Base-by-base conservation (phyloP, 495 filamentous ascomycete species). In the Jackrogersella minutella region DNA sequence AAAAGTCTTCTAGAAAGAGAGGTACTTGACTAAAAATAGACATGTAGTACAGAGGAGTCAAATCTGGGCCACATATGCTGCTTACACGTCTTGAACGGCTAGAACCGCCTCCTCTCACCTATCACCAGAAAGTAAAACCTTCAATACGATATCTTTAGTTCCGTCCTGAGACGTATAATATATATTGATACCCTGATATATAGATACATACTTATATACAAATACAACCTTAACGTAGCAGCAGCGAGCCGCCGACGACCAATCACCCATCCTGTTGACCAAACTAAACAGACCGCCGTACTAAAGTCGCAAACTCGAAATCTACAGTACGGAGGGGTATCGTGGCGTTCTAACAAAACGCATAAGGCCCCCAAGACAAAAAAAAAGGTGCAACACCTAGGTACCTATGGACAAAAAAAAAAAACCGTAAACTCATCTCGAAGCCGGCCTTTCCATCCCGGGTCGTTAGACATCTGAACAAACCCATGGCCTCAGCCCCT, bases 181-280 rank as follows among this genome's bases (percentile, higher is more conserved):
- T 49, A 49, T 52, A 34, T 21, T 14, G 17, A 34, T 52, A 36
- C 13, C 19, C n/a, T n/a, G n/a, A n/a, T 58, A 56, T n/a, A 24
- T 57, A 44, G 26, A 13, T 41, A n/a, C 41, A 24, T 41, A 50
- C 49, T 36, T n/a, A 37, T 46, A 22, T 37, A 47, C 41, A 46
- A 47, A 34, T n/a, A 9, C 22, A 26, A 16, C 24, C 28, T 16
- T 16, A 60, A 17, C 24, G 17, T 16, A 60, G 21, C 24, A 13
- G 33, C 44, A 52, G 52, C 33, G 30, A 49, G 52, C 28, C 33
- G 54, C 46, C 10, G 4, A 40, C 4, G 26, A 2, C 37, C 36
- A 39, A 11, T 21, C 11, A 46, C 4, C 31, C 10, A 2, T 9
- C 39, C 37, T 40, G 7, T 36, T 17, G 11, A 17, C 14, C 30